Percentiles rank a stretch among this genome's conserved stretches.
These are phyloP conservation scores for Talaromyces sp. DNA, from an alignment of 2,329 filamentous ascomycete species.

Conservation along the genomic window DNA sequence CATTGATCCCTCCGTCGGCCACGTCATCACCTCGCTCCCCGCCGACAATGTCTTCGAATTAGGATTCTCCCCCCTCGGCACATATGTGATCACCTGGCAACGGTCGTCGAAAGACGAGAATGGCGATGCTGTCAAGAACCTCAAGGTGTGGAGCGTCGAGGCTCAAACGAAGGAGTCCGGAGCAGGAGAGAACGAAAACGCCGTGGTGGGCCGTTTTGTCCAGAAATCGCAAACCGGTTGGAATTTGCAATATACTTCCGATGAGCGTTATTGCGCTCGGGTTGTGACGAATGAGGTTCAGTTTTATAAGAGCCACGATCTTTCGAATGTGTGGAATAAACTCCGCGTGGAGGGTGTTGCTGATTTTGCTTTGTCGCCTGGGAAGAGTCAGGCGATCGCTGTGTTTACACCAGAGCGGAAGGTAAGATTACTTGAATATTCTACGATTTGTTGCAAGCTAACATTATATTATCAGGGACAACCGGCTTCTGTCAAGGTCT, in stretches of 20 bases:
- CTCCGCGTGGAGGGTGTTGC: conserved; percentile 83
- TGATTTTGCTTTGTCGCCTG: conserved; percentile 85
- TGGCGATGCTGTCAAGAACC: conserved; percentile 89
- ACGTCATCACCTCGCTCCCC: conserved; percentile 67
- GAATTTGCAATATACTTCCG: conserved; percentile 94
- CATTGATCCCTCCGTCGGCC: conserved; percentile 72
- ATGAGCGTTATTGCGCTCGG: conserved; percentile 90
- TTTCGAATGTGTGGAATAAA: conserved; percentile 90
- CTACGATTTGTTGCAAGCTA: neutral
- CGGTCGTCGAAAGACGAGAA: conserved; percentile 86
- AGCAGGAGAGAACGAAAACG: conserved; percentile 56
- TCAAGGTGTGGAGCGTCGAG: conserved; percentile 90
- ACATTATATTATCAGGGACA: conserved; percentile 58
- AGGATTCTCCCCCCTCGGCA: conserved; percentile 86
- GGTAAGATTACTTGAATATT: conserved; percentile 48
- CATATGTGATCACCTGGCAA: conserved; percentile 95
- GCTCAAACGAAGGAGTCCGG: conserved; percentile 54
- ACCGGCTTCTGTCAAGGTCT: conserved; percentile 90
- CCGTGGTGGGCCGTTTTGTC: conserved; percentile 79
- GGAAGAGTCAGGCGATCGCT: conserved; percentile 84
- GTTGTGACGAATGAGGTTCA: conserved; percentile 96
- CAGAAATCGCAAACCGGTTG: conserved; percentile 93
- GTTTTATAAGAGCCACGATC: conserved; percentile 84
- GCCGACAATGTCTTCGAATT: conserved; percentile 87
- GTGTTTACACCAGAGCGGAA: conserved; percentile 95